Evolutionary conservation across 2,329 filamentous ascomycete genomes (phyloP).

Genomic region (Plectosphaerella cucumerina): DNA sequence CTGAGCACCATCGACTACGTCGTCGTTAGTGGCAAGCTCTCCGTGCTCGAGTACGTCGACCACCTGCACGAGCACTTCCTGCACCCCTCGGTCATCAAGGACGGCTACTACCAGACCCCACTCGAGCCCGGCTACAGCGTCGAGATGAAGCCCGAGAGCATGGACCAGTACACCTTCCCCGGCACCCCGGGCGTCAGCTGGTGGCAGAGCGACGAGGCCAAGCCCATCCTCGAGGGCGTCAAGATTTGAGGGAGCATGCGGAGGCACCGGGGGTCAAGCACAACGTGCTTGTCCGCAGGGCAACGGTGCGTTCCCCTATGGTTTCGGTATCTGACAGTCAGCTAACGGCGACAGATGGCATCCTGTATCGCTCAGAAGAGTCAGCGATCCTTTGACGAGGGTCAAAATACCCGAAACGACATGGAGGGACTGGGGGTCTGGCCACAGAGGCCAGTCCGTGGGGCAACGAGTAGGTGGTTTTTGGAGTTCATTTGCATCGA

Average conservation of each 20-base stretch:
- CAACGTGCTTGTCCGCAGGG: conserved; percentile 20
- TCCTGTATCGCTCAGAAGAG: conserved; percentile 16
- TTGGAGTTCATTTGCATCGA: too few species aligned
- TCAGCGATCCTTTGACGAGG: conserved; percentile 12
- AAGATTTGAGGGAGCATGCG: conserved; percentile 38
- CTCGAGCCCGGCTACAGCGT: conserved; percentile 82
- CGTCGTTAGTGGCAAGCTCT: conserved; percentile 74
- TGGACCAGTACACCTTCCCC: conserved; percentile 75
- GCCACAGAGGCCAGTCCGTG: conserved; percentile 14
- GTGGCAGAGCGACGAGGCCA: conserved; percentile 82
- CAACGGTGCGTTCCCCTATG: too few species aligned
- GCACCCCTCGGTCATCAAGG: conserved; percentile 73
- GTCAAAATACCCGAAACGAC: conserved; percentile 4
- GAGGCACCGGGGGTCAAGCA: conserved; percentile 9
- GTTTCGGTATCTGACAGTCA: too few species aligned
- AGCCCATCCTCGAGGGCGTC: conserved; percentile 61
- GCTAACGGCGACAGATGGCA: too few species aligned
- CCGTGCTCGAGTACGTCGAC: conserved; percentile 86
- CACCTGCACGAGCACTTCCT: conserved; percentile 92
- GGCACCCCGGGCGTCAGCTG: conserved; percentile 75
- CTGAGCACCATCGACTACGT: conserved; percentile 91
- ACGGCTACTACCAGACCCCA: conserved; percentile 86
- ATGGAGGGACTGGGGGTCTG: conserved; percentile 12
- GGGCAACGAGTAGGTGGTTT: too few species aligned
- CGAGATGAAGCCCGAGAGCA: conserved; percentile 87